Base-by-base conservation (phyloP, 2,329 filamentous ascomycete genomes). In the Penicillium sp. region DNA sequence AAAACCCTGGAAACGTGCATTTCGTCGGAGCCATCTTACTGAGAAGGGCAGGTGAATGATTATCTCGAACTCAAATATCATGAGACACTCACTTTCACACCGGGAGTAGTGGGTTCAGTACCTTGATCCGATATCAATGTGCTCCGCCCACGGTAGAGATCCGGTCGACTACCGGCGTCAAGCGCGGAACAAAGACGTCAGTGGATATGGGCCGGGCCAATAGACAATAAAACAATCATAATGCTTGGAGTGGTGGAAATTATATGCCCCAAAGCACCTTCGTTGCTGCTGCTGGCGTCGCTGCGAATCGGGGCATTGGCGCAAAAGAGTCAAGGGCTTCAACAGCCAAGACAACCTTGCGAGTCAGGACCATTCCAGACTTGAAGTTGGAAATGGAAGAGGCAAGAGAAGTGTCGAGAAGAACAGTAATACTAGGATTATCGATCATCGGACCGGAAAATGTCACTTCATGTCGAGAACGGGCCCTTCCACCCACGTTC, bases 191-290 rank as follows among this genome's bases (percentile, higher is more conserved):
- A 4, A 38, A 38, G 7, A 18, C 14, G 27, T 32, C 16, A 21
- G 18, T 40, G 18, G 54, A 49, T 42, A 31, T 14, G 13, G 40
- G 21, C 16, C 38, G 49, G 46, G 18, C 43, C 45, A 55, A 56
- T 45, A 24, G 27, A 43, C 4, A 7, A 21, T 32, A 9, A 22
- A 22, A n/a, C 13, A 49, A 56, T 43, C 31, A 13, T 32, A 43
- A 43, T 45, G 13, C 21, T 27, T 2, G 13, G 4, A n/a, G 21
- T 5, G n/a, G 32, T 2, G 6, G n/a, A 32, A n/a, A 44, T 44
- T 32, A 40, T 21, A 46, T 39, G 40, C 48, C 48, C 44, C 43
- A 39, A 51, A 24, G 36, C 55, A 27, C 42, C 42, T 45, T 61
- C 42, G 45, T 57, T 32, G 43, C 18, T 43, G 51, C 48, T 27